phyloP scores from a whole-genome alignment of 805 yeast genomes.

The Zygosaccharomyces kombuchaensis region DNA sequence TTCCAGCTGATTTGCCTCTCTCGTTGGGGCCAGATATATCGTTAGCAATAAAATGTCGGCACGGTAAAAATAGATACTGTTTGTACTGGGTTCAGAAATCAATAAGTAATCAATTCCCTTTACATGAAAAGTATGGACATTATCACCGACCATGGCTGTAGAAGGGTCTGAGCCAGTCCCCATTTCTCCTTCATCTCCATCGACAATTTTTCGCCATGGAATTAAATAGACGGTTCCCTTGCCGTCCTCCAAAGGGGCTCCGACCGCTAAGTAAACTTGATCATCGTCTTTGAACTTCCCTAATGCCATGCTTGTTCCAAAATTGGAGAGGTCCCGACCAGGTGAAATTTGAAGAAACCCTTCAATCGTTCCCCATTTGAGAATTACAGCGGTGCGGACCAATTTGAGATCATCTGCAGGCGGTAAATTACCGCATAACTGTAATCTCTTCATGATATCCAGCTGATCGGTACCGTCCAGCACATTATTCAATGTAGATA shows the following conservation, averaged over 20 bases:
- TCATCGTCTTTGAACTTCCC: constrained; percentile 40
- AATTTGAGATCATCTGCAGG: neutral
- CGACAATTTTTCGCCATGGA: constrained; percentile 35
- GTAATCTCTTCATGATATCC: constrained; percentile 2
- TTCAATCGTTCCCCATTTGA: neutral
- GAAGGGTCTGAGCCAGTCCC: constrained; percentile 9
- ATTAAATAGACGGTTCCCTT: constrained; percentile 44
- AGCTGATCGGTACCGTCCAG: constrained; percentile 7
- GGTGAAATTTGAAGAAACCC: neutral
- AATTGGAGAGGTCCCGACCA: constrained; percentile 32
- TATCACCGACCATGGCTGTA: constrained; percentile 40
- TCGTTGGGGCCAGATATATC: constrained; percentile 20
- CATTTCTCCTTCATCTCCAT: neutral
- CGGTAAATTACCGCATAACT: constrained; percentile 24
- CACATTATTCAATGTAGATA: constrained; percentile 14
- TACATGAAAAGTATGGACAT: constrained; percentile 32
- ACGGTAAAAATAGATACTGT: constrained; percentile 39
- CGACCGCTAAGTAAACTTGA: constrained; percentile 44
- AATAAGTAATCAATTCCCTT: constrained; percentile 38
- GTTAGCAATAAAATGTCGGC: constrained; percentile 20
- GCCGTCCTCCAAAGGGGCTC: constrained; percentile 46
- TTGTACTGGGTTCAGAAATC: constrained; percentile 50
- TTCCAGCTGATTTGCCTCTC: constrained; percentile 21
- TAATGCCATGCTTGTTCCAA: constrained; percentile 44
- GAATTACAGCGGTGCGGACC: neutral